Conservation (phyloP, 2,329 filamentous ascomycete species). For the Alternaria metachromatica region DNA sequence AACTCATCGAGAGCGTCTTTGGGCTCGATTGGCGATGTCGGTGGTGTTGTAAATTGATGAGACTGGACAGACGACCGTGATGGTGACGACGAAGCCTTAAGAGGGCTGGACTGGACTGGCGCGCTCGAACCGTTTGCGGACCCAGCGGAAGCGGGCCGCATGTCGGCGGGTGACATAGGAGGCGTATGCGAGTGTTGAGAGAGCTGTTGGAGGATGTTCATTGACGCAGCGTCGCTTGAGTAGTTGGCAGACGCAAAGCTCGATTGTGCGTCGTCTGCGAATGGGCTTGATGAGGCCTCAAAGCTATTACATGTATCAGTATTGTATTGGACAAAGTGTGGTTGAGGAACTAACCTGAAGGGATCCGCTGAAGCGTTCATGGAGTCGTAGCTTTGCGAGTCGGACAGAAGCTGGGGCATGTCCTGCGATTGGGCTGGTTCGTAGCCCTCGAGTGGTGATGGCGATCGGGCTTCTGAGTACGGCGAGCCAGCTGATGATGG, state of each 20-base stretch:
- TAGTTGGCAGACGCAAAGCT: constrained; percentile 42
- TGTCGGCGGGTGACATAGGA: constrained; percentile 47
- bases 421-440: constrained; percentile 31
- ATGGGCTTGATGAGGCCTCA: constrained; percentile 39
- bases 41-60: constrained; percentile 47
- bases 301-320: constrained; percentile 38
- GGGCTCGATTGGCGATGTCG: constrained; percentile 43
- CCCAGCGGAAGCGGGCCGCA: constrained; percentile 35
- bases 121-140: constrained; percentile 25
- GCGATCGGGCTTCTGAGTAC: constrained; percentile 38
- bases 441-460: constrained; percentile 34
- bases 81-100: constrained; percentile 41
- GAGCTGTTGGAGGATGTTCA: constrained; percentile 46
- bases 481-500: constrained; percentile 46
- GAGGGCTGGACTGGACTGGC: constrained; percentile 29
- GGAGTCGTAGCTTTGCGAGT: constrained; percentile 37
- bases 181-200: constrained; percentile 45
- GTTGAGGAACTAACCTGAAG: constrained; percentile 29
- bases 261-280: constrained; percentile 29
- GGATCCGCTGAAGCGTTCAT: constrained; percentile 39
- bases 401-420: constrained; percentile 26
- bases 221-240: constrained; percentile 36
- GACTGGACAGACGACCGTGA: constrained; percentile 45
- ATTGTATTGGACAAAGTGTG: background rate
- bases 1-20: constrained; percentile 46